Evolutionary conservation across 345 rosid genomes (phyloP).

Genomic region (Populus alba): DNA sequence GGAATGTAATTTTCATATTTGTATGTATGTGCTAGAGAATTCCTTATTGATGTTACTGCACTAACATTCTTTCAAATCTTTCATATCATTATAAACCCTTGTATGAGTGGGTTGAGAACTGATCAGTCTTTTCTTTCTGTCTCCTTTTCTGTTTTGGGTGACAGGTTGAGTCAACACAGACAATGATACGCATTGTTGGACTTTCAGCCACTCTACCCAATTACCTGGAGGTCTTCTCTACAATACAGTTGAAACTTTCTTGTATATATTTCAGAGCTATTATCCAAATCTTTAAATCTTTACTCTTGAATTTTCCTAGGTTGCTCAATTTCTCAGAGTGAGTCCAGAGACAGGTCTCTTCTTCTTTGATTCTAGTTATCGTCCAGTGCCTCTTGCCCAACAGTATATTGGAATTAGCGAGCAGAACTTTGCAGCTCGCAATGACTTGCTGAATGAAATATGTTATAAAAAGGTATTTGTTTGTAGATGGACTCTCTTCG

Average conservation of each 20-base stretch:
- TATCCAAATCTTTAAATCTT: background rate
- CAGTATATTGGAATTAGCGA: constrained; percentile 96
- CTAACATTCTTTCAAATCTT: too few species aligned
- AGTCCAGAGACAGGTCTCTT: constrained; percentile 87
- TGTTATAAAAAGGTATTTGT: constrained; percentile 84
- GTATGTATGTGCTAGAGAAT: too few species aligned
- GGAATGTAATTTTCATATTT: too few species aligned
- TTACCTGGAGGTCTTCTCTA: constrained; percentile 66
- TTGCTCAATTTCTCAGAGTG: constrained; percentile 94
- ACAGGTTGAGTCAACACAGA: constrained; percentile 97
- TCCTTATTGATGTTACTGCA: too few species aligned
- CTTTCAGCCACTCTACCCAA: constrained; percentile 97
- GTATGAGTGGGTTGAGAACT: background rate
- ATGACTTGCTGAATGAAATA: constrained; percentile 78
- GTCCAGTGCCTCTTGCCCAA: constrained; percentile 97
- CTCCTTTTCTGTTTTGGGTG: constrained; percentile 12
- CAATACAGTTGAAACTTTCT: constrained; percentile 10
- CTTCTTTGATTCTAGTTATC: constrained; percentile 96
- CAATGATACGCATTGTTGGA: constrained; percentile 98
- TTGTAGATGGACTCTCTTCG: constrained; percentile 11
- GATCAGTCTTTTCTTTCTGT: constrained; percentile 2
- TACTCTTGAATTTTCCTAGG: constrained; percentile 41
- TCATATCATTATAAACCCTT: background rate
- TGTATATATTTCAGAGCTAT: background rate
- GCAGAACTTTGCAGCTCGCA: constrained; percentile 80